A percentile compares a stretch with the other conserved stretches of the same genome.
These are phyloP conservation scores for Dendrocalamus latiflorus DNA, from an alignment of 202 grass and related monocot species.

Conservation along the genomic window DNA sequence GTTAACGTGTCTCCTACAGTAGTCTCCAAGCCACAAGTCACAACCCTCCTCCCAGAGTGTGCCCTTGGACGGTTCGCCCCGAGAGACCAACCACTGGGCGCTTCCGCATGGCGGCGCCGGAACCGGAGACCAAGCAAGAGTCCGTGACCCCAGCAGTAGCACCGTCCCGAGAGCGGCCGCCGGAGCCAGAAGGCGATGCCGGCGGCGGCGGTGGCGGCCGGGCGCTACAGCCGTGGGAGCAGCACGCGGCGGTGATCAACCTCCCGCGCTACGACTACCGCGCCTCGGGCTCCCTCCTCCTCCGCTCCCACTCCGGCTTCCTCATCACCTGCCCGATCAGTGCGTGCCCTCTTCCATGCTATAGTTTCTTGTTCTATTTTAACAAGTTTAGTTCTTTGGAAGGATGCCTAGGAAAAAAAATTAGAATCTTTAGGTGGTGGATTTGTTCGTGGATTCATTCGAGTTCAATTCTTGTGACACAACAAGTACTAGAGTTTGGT, in stretches of 20 bases:
- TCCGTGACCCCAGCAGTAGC: background rate
- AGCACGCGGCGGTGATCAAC: slow-evolving; percentile 79
- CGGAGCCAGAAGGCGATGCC: slow-evolving; percentile 20
- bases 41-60: background rate
- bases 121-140: slow-evolving; percentile 13
- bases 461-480: background rate
- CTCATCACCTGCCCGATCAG: slow-evolving; percentile 99
- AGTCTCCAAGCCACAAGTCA: background rate
- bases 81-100: background rate
- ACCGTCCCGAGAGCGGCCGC: background rate
- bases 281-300: slow-evolving; percentile 62
- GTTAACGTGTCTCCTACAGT: background rate
- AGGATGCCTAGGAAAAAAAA: background rate
- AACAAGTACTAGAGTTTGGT: background rate
- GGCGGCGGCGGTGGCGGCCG: background rate
- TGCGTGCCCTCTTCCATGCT: slow-evolving; percentile 29
- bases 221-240: slow-evolving; percentile 68
- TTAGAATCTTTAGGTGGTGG: background rate
- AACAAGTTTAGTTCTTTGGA: background rate
- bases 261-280: slow-evolving; percentile 93
- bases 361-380: background rate
- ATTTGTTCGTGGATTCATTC: background rate
- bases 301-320: too few species aligned
- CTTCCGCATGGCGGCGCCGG: slow-evolving; percentile 40
- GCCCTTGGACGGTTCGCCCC: background rate